Percentiles rank a stretch among this genome's conserved stretches.
Conservation (phyloP, 2,329 filamentous ascomycete species). For the Penicillium thymicola region DNA sequence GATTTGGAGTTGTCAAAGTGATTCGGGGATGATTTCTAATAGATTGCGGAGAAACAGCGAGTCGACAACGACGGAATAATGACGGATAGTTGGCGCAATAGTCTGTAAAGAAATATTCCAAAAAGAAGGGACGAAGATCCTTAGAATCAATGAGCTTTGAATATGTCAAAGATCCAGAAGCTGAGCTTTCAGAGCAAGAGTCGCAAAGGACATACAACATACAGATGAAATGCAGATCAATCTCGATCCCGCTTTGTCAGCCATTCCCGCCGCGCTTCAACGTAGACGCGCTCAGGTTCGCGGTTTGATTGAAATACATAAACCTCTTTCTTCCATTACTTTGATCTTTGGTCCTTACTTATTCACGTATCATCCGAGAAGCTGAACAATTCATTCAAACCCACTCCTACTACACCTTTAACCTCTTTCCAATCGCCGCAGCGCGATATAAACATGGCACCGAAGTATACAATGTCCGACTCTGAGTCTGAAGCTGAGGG, state of each 20-base stretch:
- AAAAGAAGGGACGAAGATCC: neutral
- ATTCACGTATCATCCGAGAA: neutral
- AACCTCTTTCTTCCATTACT: neutral
- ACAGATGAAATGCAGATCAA: neutral
- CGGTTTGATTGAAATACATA: neutral
- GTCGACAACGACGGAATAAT: neutral
- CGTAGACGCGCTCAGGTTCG: neutral
- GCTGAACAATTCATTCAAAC: neutral
- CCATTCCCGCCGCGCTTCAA: neutral
- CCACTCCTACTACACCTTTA: neutral
- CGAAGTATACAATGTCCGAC: conserved; percentile 32
- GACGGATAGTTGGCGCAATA: neutral
- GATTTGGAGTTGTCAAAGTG: neutral
- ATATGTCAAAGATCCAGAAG: neutral
- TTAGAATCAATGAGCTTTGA: neutral
- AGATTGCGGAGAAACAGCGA: conserved; percentile 11
- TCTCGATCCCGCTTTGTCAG: conserved; percentile 17
- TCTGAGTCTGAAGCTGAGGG: conserved; percentile 26
- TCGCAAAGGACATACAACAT: neutral
- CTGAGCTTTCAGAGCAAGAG: neutral
- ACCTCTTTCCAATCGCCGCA: neutral
- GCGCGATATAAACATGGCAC: conserved; percentile 24
- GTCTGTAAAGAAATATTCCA: neutral
- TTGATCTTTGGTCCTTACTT: neutral
- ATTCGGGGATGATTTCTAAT: conserved; percentile 20